These are phyloP conservation scores for Leavenworthia alabamica DNA, from an alignment of 345 rosid genomes.

Conservation along the genomic window DNA sequence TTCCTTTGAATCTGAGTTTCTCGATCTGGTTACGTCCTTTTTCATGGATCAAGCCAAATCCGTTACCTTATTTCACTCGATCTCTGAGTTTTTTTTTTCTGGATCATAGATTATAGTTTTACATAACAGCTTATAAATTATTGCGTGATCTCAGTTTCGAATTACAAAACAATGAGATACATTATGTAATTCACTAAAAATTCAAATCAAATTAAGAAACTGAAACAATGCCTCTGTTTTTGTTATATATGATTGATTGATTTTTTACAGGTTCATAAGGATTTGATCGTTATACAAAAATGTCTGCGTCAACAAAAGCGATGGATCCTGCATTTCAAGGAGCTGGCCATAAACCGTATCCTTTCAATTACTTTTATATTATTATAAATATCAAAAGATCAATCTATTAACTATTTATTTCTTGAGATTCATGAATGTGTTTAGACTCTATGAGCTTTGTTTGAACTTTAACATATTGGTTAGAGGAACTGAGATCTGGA, in stretches of 20 bases:
- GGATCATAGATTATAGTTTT: neutral
- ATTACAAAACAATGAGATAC: neutral
- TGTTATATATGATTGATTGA: neutral
- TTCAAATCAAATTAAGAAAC: neutral
- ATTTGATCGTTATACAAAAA: constrained; percentile 17
- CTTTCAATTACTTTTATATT: constrained; percentile 33
- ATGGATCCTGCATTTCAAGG: constrained; percentile 97
- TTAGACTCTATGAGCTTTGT: constrained; percentile 14
- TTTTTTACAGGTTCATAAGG: constrained; percentile 5
- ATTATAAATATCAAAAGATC: neutral
- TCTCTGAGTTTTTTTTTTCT: neutral
- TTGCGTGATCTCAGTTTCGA: neutral
- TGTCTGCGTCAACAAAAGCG: constrained; percentile 75
- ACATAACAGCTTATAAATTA: neutral
- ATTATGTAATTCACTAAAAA: neutral
- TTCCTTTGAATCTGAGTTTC: neutral
- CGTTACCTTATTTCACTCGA: neutral
- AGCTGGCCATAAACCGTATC: constrained; percentile 93
- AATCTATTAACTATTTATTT: too few relatives aligned
- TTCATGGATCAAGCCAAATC: neutral
- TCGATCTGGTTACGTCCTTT: neutral
- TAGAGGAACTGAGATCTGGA: constrained; percentile 98
- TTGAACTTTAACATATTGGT: constrained; percentile 47
- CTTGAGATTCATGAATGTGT: constrained; percentile 4
- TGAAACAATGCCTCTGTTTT: neutral